Evolutionary conservation across 1,284 basidiomycete genomes (phyloP), one percentile per base, ranked within the genome.

Genomic region (Somion occarium): DNA sequence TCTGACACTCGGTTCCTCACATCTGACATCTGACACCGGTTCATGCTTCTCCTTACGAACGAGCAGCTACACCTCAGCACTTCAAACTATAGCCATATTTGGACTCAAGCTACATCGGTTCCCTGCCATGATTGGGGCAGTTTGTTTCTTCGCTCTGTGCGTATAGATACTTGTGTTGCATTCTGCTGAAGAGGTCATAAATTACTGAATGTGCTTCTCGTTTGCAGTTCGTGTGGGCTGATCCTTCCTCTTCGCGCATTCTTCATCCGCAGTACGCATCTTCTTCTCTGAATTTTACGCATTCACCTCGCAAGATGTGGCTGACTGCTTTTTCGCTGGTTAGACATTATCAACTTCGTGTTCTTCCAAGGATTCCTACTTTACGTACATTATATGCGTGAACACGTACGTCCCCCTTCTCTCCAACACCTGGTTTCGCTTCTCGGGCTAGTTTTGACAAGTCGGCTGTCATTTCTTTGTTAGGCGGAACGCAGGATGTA

Each of bases 31-130:
- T n/a, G n/a, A n/a, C n/a, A n/a, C n/a, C n/a, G n/a, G n/a, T n/a
- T n/a, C n/a, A n/a, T n/a, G n/a, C n/a, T n/a, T n/a, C n/a, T n/a
- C n/a, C n/a, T n/a, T n/a, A n/a, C n/a, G n/a, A n/a, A n/a, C n/a
- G n/a, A 25, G 15, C 44, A 74, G 74, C 56, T 77, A 74, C 58
- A 70, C 71, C 11, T 73, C 83, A 56, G 88, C 82, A 11, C 66
- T 89, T 20, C 89, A 89, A 60, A 84, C 83, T 0, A 81, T 93
- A 38, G 88, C 82, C 1, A 67, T 93, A 7, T 89, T 93, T 61
- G 89, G 88, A 2, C 65, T 93, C 49, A 80, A 83, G 57, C 69
- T 86, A 59, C 80, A 84, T 53, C 75, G 91, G 19, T 67, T 88
- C 38, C 76, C 81, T n/a, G 84, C 85, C 1, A 69, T 83, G 42